Percentiles rank a stretch among this genome's conserved stretches.
Evolutionary conservation across 129 eudicot species (phyloP).

Genomic region (Lactuca sativa): DNA sequence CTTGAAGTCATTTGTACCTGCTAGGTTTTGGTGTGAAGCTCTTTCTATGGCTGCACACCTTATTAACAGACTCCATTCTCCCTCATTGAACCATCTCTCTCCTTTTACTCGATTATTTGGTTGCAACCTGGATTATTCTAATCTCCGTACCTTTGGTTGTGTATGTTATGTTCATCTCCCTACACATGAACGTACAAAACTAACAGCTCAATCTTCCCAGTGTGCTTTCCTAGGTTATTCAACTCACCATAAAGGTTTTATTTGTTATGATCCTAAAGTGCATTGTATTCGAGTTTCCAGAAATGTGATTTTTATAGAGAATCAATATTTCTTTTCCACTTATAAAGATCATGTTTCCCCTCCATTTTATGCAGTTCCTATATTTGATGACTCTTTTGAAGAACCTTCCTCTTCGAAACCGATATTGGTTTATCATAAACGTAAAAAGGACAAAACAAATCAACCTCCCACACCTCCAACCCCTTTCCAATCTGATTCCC

Average conservation of each 20-base stretch:
- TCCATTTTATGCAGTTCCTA: no score
- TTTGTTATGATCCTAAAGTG: constrained; percentile 2
- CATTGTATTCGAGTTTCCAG: background rate
- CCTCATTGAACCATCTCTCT: background rate
- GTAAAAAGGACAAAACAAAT: no score
- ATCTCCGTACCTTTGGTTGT: background rate
- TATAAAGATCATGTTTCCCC: no score
- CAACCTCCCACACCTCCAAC: no score
- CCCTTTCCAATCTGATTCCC: no score
- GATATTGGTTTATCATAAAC: no score
- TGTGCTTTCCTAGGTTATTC: constrained; percentile 22
- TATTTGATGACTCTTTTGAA: no score
- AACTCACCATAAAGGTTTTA: background rate
- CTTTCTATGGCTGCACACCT: background rate
- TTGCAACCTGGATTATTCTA: background rate
- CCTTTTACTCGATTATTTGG: background rate
- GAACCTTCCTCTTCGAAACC: no score
- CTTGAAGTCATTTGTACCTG: background rate
- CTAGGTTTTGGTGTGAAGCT: constrained; percentile 15
- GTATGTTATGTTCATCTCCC: constrained; percentile 12
- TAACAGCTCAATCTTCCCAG: constrained; percentile 1
- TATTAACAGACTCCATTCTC: constrained; percentile 1
- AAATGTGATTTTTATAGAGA: constrained; percentile 9
- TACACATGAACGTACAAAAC: constrained; percentile 6
- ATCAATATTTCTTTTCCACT: background rate